Evolutionary conservation across 2,329 filamentous ascomycete species (phyloP), one percentile per base, ranked within the genome.

Genomic region (Mycocentrospora acerina): DNA sequence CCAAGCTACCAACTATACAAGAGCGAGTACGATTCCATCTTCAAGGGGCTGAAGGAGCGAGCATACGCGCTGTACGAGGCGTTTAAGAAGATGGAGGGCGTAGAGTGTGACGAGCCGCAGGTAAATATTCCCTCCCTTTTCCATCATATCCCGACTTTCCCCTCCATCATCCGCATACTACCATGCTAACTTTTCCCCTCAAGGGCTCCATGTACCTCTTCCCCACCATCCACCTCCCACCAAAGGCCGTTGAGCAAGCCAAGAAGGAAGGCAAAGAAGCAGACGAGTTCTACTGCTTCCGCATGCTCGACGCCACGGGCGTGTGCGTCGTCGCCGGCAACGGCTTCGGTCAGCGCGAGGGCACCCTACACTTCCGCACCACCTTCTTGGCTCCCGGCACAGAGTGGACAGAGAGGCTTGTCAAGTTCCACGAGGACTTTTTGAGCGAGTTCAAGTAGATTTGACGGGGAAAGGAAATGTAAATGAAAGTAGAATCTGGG

Each of bases 151-250:
- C 48, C 25, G 37, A 38, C 25, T n/a, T 43, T 42, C 25, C 29
- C 9, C n/a, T n/a, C 9, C 3, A 32, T 8, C 8, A 16, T 10
- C n/a, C 10, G 12, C 5, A 17, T 17, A 5, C 19, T 6, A 22
- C 19, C n/a, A n/a, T n/a, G n/a, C 35, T 49, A 17, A 49, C 35
- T 7, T 9, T 25, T 24, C 5, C 4, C 2, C 22, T 8, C 7
- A 51, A 95, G 79, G 93, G 93, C 44, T 85, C 87, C 66, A 98
- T 98, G 93, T 98, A 98, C 75, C 86, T 98, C 60, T 98, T 97
- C 81, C 93, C 93, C 16, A 93, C 88, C 56, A 95, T 98, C 71
- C 82, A 76, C 24, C 76, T 98, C 16, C 81, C 93, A 2, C 56
- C 71, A 16, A 88, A 88, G 71, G 93, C 90, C 27, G 71, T 84